Evolutionary conservation across 345 rosid species (phyloP), one percentile per base, ranked within the genome.

Genomic region (Boechera divaricarpa): DNA sequence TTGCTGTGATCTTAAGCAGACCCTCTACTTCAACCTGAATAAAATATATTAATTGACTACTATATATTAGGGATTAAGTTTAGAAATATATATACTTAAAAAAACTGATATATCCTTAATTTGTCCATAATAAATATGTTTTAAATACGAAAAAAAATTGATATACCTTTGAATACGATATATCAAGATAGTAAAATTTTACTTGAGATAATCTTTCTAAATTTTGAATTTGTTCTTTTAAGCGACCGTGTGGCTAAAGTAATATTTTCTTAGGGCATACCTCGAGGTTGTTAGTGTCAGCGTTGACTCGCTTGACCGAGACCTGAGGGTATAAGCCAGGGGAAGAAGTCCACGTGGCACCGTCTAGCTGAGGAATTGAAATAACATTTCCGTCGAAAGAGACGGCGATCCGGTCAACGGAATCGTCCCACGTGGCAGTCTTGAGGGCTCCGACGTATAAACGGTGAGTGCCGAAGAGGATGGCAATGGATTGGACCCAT

Each of bases 391-490:
- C 86, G 55, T 88, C 85, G 12, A 86, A 81, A 73, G 84, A 52
- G 66, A 80, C 79, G 28, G 75, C 53, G 6, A 83, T 82, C 13
- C 85, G 73, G 74, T 86, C 85, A 2, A 73, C 33, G 3, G 86
- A 81, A 35, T 88, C 82, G 7, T 84, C 85, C 92, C 89, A 84
- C 15, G 84, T 85, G 47, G 87, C 70, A n/a, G 92, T 85, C 44
- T 88, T 83, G 21, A 83, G 75, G 28, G 88, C 87, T 18, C 85
- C 86, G 41, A 83, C 58, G 80, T 71, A 83, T 68, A 88, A 75
- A 53, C 79, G 77, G 85, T 85, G 92, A 5, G 82, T 83, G 41
- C 74, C 86, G 18, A 85, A 86, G 47, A 86, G 80, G 67, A 88
- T 77, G 2, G 83, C 84, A 24, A 85, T 81, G 67, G 88, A 83